Evolutionary conservation across 768 basidiomycete genomes (phyloP), one percentile per base, ranked within the genome.

Genomic region (Postia placenta): DNA sequence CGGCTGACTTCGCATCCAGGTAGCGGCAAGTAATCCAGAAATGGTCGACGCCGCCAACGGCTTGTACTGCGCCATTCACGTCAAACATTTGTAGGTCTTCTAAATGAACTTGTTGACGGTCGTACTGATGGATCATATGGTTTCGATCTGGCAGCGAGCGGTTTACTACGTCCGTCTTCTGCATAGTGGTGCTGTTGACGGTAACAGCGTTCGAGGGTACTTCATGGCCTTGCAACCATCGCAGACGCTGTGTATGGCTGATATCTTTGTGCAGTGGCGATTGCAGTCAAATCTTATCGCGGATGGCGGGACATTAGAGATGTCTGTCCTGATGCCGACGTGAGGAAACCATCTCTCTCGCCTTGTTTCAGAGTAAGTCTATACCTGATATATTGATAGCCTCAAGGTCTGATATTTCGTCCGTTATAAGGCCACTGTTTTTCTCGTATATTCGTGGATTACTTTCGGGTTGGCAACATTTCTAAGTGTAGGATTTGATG

Each of bases 161-260:
- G 25, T 66, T 62, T 43, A 62, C 66, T 19, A 68, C 71, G 17
- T 74, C 78, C 4, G 60, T 70, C 11, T 78, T 76, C 49, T 79
- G 74, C 48, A 63, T 69, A 41, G 56, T 64, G 30, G 51, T 74
- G 3, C 56, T 76, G 48, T 44, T 60, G 20, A 45, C 74, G 30
- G 70, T 78, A 20, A 52, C 75, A 22, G 47, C 60, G 41, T 67
- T 82, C 33, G 77, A 80, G 68, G 60, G 80, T 80, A 48, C 22
- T 56, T 25, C 27, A 3, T 33, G 2, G 5, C 20, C 5, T 50
- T 33, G 50, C 41, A 30, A 24, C 38, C 19, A 4, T 6, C 20
- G n/a, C n/a, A 15, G n/a, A n/a, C n/a, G 19, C 17, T 5, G 41
- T 42, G 7, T 7, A 23, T 14, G 4, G 15, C 24, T 44, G 42